Evolutionary conservation across 495 filamentous ascomycete species (phyloP), one percentile per base, ranked within the genome.

Genomic region (Annulohypoxylon nitens): DNA sequence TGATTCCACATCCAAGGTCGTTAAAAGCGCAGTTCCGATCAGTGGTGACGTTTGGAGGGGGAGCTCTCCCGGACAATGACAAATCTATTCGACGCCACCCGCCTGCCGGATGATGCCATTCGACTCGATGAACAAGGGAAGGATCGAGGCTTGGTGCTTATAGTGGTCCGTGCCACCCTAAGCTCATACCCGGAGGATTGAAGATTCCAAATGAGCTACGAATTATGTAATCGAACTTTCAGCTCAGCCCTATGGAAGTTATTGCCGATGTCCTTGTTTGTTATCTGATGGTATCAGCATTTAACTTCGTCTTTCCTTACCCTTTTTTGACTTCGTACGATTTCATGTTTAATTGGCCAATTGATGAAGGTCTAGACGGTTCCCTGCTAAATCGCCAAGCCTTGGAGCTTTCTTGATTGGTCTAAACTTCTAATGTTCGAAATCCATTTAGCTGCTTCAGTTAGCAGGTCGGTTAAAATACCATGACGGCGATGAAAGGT

Each of bases 11-110:
- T 58, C 26, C 18, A n/a, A 53, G 5, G 37, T 37, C n/a, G 51
- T 50, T 45, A 41, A 51, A 41, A 20, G n/a, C 36, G 66, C 23
- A 48, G n/a, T 37, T 2, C 26, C 9, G 37, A 23, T 33, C 18
- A 59, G 57, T 60, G 50, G 62, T 70, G 72, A 75, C 67, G 72
- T 70, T 67, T 65, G 37, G 51, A 37, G 57, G 41, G 63, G 6
- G 23, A 34, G n/a, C 45, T 36, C 18, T 23, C 18, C 25, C 50
- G n/a, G 37, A 48, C 18, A 71, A 67, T 75, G 72, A 75, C 72
- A 75, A 75, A 75, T 75, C 70, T 60, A 23, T 34, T 69, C 34
- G 43, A 70, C 72, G 72, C 72, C 63, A 75, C 72, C 53, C 5
- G 33, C 53, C 43, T 39, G 51, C 41, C 34, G 53, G 48, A 75